phyloP scores from a whole-genome alignment of 345 rosid genomes.

The Psidium friedrichsthalianum region DNA sequence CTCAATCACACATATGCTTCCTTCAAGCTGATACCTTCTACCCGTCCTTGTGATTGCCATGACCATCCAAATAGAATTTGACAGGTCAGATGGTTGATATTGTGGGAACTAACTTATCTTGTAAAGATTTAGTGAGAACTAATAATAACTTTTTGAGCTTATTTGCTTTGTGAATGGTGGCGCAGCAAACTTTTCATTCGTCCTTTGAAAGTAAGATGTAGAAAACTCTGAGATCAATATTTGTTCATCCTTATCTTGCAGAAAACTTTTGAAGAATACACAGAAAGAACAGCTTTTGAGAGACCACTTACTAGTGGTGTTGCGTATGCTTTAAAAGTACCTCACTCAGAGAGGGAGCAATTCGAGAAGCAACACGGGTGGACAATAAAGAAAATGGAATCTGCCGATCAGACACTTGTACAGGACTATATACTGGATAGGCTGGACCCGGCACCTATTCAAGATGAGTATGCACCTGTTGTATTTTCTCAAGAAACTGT shows the following conservation, averaged over 20 bases:
- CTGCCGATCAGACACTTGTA: slow-evolving; percentile 75
- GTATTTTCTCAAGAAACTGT: slow-evolving; percentile 94
- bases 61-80: neutral
- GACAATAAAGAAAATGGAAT: slow-evolving; percentile 89
- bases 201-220: neutral
- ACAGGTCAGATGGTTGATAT: neutral
- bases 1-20: neutral
- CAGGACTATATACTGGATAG: slow-evolving; percentile 75
- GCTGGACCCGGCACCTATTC: slow-evolving; percentile 83
- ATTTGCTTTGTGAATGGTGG: neutral
- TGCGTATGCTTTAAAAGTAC: slow-evolving; percentile 91
- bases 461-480: slow-evolving; percentile 94
- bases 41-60: neutral
- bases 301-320: slow-evolving; percentile 99
- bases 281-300: slow-evolving; percentile 92
- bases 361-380: slow-evolving; percentile 76
- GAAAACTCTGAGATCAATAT: neutral
- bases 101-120: neutral
- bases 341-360: slow-evolving; percentile 66
- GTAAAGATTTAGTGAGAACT: neutral
- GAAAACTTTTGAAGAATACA: slow-evolving; percentile 85
- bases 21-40: neutral
- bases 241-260: slow-evolving; percentile 14
- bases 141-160: neutral
- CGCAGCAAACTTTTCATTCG: neutral